Evolutionary conservation across 192 early-diverging fungal genomes (phyloP).

Genomic region (Entomortierella parvispora): DNA sequence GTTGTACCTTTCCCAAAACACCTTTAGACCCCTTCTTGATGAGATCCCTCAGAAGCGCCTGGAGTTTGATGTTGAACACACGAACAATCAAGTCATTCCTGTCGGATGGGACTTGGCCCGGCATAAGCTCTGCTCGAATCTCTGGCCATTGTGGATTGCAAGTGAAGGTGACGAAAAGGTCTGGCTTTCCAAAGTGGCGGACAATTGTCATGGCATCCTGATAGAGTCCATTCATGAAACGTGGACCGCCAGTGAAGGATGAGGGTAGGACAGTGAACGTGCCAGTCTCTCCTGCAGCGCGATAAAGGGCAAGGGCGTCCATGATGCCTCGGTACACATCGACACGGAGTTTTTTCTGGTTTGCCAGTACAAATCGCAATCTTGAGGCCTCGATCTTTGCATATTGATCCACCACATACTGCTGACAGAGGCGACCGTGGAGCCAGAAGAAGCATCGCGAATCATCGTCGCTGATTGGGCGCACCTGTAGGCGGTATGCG

Average conservation of each 20-base stretch:
- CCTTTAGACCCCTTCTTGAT: constrained; percentile 15
- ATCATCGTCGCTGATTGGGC: not conserved
- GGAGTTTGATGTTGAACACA: constrained; percentile 23
- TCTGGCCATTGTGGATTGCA: constrained; percentile 45
- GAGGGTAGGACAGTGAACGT: constrained; percentile 11
- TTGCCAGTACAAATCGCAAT: no score
- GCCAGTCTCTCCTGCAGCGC: constrained; percentile 1
- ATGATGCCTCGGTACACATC: no score
- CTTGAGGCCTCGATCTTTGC: no score
- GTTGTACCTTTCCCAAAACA: no score
- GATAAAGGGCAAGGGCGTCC: constrained; percentile 3
- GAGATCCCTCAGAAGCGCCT: constrained; percentile 14
- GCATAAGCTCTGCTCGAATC: not conserved
- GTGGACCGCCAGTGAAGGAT: constrained; percentile 23
- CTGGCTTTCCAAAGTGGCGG: constrained; percentile 25
- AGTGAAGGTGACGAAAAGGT: constrained; percentile 47
- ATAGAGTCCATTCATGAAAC: constrained; percentile 11
- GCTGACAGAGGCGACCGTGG: no score
- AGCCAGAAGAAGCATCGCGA: constrained; percentile 11
- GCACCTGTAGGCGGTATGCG: constrained; percentile 17
- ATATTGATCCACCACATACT: no score
- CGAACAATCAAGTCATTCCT: constrained; percentile 8
- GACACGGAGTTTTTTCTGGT: no score
- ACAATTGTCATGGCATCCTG: constrained; percentile 29
- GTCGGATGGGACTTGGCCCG: constrained; percentile 2